phyloP scores from a whole-genome alignment of 495 filamentous ascomycete genomes.

The Penicillium nucicola region DNA sequence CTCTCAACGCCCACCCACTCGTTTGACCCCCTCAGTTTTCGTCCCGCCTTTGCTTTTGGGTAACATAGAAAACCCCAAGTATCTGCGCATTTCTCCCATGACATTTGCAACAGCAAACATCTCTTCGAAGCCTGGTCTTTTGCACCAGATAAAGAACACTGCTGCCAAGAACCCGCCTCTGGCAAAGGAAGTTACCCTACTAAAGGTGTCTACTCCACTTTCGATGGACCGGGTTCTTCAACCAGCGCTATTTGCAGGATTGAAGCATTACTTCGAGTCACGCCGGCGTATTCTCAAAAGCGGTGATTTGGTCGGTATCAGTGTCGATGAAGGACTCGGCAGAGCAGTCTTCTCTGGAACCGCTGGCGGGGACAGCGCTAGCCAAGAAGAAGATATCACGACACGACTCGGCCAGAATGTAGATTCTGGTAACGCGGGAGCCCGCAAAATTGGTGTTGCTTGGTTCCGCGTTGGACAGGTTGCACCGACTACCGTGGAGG shows the following conservation, averaged over 20 bases:
- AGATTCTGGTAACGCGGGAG: slow-evolving; percentile 16
- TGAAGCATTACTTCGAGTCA: slow-evolving; percentile 83
- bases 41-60: slow-evolving; percentile 81
- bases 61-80: slow-evolving; percentile 74
- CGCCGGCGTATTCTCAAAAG: slow-evolving; percentile 73
- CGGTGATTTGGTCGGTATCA: slow-evolving; percentile 83
- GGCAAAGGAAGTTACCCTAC: slow-evolving; percentile 87
- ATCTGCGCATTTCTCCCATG: slow-evolving; percentile 67
- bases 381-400: slow-evolving; percentile 62
- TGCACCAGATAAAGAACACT: slow-evolving; percentile 46
- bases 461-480: slow-evolving; percentile 89
- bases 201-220: slow-evolving; percentile 83
- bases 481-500: slow-evolving; percentile 50
- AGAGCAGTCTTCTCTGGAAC: slow-evolving; percentile 65
- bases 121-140: slow-evolving; percentile 30
- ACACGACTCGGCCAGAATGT: slow-evolving; percentile 40
- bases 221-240: slow-evolving; percentile 82
- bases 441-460: slow-evolving; percentile 60
- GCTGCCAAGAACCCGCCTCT: slow-evolving; percentile 67
- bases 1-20: slow-evolving; percentile 39
- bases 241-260: slow-evolving; percentile 72
- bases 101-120: slow-evolving; percentile 39
- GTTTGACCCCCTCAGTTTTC: slow-evolving; percentile 60
- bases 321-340: slow-evolving; percentile 79
- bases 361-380: slow-evolving; percentile 50